Base-by-base conservation (phyloP, 306 rosid species). In the Sphenostylis stenocarpa region DNA sequence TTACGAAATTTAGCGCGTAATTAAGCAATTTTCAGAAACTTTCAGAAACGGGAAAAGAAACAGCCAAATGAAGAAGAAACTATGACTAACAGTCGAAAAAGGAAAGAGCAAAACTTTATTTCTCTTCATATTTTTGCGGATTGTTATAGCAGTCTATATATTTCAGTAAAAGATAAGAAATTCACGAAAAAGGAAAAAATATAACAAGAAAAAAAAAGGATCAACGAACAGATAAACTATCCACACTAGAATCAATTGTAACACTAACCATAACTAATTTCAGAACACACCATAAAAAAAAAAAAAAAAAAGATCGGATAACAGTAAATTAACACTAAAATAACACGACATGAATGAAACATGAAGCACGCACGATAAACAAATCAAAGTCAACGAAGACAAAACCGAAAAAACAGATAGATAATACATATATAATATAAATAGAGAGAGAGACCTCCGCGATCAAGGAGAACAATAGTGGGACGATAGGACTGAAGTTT, bases 391-490 rank as follows among this genome's bases (percentile, higher is more conserved):
- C 75, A 51, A 82, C 49, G 29, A 21, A 51, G 23, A 56, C 19
- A 5, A 41, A 47, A 63, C 58, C 43, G 81, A 79, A 36, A 4
- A 26, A 28, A 67, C 2, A 12, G 16, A 2, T 3, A 56, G 16
- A 2, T 10, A 1, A 26, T 26, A 26, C 28, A 26, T 26, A 26
- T 1, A 26, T 26, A 26, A 28, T 15, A 48, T 5, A 66, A 6
- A 26, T 13, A 81, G 11, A 55, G 36, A 55, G 36, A 60, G 9
- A 26, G 88, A 92, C 99, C 97, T 88, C 96, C 99, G 57, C 99
- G 99, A 76, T 95, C 97, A 84, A 95, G 78, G 36, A 95, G 87
- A 81, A 87, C 77, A 66, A 95, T 20, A 70, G 82, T 75, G 26
- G 97, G 87, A 16, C 90, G 95, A 67, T 16, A 9, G 23, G 72